Base-by-base conservation (phyloP, 345 rosid species). In the Xanthoceras sorbifolium region DNA sequence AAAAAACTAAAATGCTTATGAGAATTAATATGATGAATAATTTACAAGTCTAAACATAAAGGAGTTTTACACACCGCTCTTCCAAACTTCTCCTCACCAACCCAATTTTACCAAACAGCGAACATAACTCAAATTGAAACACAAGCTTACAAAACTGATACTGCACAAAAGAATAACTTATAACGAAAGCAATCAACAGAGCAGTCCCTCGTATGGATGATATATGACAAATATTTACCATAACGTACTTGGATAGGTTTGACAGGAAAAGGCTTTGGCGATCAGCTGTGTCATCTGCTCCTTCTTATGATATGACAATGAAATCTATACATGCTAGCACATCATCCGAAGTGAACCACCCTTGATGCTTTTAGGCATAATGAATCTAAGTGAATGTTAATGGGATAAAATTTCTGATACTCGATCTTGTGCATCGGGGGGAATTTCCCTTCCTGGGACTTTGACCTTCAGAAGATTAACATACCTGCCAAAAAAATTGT, bases 371-470 rank as follows among this genome's bases (percentile, higher is more conserved):
- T 71, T 18, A 28, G 29, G 31, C 74, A 29, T 1, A 71, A 26
- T 23, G 64, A 57, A 55, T 1, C 23, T 6, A 38, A 26, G 29
- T 52, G 6, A 44, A 18, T 68, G 77, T 84, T 86, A 93, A 32
- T 38, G 89, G 74, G 90, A 82, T 80, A 94, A 76, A 73, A 94
- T 87, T 34, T 87, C 91, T 9, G 84, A 73, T 70, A 97, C 84
- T 75, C 90, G 94, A 54, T 86, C 87, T 63, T 82, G 89, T 70
- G 97, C 97, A 85, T 91, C 97, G 0, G 81, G 72, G 31, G 97
- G 97, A 75, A 92, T 85, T 68, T 97, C 97, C 80, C 98, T 91
- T 84, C 98, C 97, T 0, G 97, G 95, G 62, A 97, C 97, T 67
- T 82, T 82, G 77, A 94, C 91, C 85, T 88, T 90, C 10, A 94